Evolutionary conservation across 2,329 filamentous ascomycete genomes (phyloP), one percentile per base, ranked within the genome.

Genomic region (Ophiostoma perfectum): DNA sequence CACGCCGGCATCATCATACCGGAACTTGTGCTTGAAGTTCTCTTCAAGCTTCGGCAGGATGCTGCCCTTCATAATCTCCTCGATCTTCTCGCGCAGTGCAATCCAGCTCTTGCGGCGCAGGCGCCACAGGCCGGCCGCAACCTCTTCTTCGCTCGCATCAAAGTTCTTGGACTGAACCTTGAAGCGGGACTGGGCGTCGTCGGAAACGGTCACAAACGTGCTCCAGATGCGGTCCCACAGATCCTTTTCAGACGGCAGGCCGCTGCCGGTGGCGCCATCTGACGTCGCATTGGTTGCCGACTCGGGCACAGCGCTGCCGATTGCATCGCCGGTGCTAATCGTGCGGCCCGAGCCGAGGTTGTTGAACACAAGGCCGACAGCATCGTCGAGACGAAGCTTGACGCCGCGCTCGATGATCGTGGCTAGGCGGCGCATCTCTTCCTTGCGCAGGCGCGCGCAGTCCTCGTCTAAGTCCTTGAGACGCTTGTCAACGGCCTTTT

Each of bases 21-120:
- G 90, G 85, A 99, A 99, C 79, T 97, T 97, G 81, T 99, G 95
- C 79, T 99, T 95, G 73, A 99, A 99, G 81, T 97, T 98, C 78
- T 99, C 95, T 47, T 95, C 88, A 66, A 99, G 86, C 82, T 99
- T 99, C 73, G 98, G 83, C 45, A 98, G 82, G 67, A 99, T 88
- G 76, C 98, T 99, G 74, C 94, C 94, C 80, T 98, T 95, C 88
- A 96, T 96, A 76, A 97, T 92, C 79, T 99, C 95, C 76, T 99
- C 95, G 71, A 99, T 90, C 81, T 92, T 95, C 70, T 92, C 89
- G 63, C 92, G 87, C 70, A 99, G 83, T 14, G 94, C 93, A 55
- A 89, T 89, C 95, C 95, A 99, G 71, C 92, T 95, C 83, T 98
- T 98, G 72, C 94, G 88, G 70, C 94, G 88, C 72, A 99, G 81